phyloP scores from a whole-genome alignment of 176 grass and related monocot genomes.

The Oryza meridionalis region DNA sequence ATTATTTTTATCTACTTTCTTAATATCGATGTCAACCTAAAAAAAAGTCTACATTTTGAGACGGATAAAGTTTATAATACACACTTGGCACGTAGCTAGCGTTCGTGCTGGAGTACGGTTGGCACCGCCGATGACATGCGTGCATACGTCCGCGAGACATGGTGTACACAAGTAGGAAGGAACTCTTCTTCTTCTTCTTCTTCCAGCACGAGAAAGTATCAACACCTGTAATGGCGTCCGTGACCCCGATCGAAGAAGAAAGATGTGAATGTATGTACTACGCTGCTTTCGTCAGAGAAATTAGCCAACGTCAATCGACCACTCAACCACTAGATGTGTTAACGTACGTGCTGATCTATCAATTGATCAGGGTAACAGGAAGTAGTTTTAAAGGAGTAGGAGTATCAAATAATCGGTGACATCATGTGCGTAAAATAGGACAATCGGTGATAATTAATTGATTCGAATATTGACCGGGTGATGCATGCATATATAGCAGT shows the following conservation, averaged over 20 bases:
- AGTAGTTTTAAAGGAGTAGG: too few relatives aligned
- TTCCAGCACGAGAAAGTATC: slow-evolving; percentile 1
- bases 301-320: neutral
- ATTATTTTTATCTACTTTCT: too few relatives aligned
- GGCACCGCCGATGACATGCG: neutral
- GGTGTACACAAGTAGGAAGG: too few relatives aligned
- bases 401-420: neutral
- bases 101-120: neutral
- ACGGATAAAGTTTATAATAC: neutral
- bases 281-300: neutral
- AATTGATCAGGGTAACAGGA: neutral
- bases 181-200: too few relatives aligned
- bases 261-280: neutral
- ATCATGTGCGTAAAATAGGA: neutral
- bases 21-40: too few relatives aligned
- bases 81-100: neutral
- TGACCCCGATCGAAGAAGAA: neutral
- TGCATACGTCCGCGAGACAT: neutral
- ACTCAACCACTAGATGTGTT: neutral
- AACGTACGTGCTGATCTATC: slow-evolving; percentile 20
- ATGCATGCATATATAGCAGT: too few relatives aligned
- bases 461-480: neutral
- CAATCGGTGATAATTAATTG: neutral
- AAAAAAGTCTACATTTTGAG: too few relatives aligned
- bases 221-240: neutral